Conservation (phyloP, 208 protist species). For the Wallacemonas rigidus region DNA sequence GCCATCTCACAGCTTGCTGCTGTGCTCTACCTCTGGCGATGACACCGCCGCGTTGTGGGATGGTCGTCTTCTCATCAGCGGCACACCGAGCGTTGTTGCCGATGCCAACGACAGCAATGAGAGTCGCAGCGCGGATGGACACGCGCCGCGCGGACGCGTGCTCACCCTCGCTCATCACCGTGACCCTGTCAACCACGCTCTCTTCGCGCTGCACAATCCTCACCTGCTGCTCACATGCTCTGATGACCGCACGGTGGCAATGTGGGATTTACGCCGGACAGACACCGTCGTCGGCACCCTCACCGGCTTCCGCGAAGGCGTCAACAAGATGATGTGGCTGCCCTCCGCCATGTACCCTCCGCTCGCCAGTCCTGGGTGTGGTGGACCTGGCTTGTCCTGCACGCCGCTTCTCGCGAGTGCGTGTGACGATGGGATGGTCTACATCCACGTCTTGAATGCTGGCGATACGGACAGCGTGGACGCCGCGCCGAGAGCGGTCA, state of each 20-base stretch:
- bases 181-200: constrained; percentile 74
- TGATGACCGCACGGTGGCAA: constrained; percentile 73
- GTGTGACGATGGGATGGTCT: constrained; percentile 85
- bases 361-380: constrained; percentile 6
- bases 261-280: constrained; percentile 69
- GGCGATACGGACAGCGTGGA: constrained; percentile 3
- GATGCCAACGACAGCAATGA: constrained; percentile 18
- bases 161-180: constrained; percentile 47
- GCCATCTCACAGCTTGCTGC: constrained; percentile 24
- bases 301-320: constrained; percentile 65
- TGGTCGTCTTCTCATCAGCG: constrained; percentile 20
- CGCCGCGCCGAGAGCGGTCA: background rate
- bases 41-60: constrained; percentile 86
- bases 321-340: constrained; percentile 82
- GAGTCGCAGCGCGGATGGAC: background rate
- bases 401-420: constrained; percentile 51
- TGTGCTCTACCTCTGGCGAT: constrained; percentile 85
- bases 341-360: constrained; percentile 18
- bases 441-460: constrained; percentile 55
- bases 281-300: constrained; percentile 43
- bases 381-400: background rate
- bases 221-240: constrained; percentile 63
- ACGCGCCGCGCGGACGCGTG: constrained; percentile 23
- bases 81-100: background rate
- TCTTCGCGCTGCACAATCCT: constrained; percentile 52